Base-by-base conservation (phyloP, 2,329 filamentous ascomycete species). In the Diaporthe sp. region DNA sequence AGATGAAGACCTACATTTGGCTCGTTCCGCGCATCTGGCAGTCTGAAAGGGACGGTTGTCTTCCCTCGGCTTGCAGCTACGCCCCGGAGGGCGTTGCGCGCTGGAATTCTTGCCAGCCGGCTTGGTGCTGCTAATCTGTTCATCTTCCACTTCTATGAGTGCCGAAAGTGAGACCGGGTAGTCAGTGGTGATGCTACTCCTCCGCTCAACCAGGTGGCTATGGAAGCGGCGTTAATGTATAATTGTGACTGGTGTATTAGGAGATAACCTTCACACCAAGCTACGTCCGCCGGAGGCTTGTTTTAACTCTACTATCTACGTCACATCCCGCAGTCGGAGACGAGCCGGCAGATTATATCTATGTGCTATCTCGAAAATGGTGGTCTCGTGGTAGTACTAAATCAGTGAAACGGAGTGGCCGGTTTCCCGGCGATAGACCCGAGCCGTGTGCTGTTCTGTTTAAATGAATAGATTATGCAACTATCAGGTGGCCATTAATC, bases 11-110 rank as follows among this genome's bases (percentile, higher is more conserved):
- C 76, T 37, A 83, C 82, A 72, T 83, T 84, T 51, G 81, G 81
- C 78, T 84, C 82, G 62, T 84, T 83, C 44, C 81, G 78, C 55
- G 80, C 77, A 39, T 78, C 80, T 4, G 82, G 82, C 9, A 84
- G 72, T 25, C 79, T 79, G 76, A 84, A 84, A 5, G 82, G 82
- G 2, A 79, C 73, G 10, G 80, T 83, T 0, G 80, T 77, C 37
- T 81, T 80, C 19, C 39, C 57, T 60, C 53, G 70, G 37, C 34
- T 58, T 44, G 70, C 53, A 39, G 70, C 19, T 76, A 7, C 39
- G 31, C 39, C 25, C 53, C 34, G 70, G 25, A 72, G 44, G 65
- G 13, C 9, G 65, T 42, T 70, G 65, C n/a, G 49, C 13, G 49
- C 65, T 28, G 65, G n/a, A 22, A 28, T 49, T 39, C 65, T 55